Base-by-base conservation (phyloP, 306 rosid species). In the Mimosa bimucronata region DNA sequence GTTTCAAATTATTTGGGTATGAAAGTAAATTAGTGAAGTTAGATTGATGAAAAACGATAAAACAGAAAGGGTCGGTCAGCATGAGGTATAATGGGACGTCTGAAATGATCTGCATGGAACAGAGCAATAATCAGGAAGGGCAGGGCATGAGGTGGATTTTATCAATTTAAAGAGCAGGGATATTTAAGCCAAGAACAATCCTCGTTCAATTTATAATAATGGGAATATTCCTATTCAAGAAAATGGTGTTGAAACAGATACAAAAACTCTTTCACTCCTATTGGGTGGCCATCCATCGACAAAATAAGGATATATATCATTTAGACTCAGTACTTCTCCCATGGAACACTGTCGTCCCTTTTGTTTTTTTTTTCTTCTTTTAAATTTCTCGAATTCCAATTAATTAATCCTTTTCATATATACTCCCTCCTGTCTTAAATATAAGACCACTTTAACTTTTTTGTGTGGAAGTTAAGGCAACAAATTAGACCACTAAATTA, bases 281-380 rank as follows among this genome's bases (percentile, higher is more conserved):
- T 45, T 45, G 52, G 79, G 97, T 94, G 90, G 25, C 91, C 10
- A 87, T 91, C 97, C 83, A 88, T 90, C 82, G 82, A 76, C 81
- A 77, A 14, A 14, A 28, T 34, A 34, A 34, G 38, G 38, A 34
- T 34, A 34, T 34, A 34, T 1, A 34, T 6, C 38, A 34, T 34
- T 34, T 45, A 83, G 69, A 69, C 85, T 84, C 82, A 80, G 82
- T 86, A 34, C 5, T 34, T 85, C 66, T 12, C 85, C 86, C 80
- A 34, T 81, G 66, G 69, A 87, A 90, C 84, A 87, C 88, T 45
- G 50, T 45, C 91, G 66, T 85, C 77, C 46, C 6, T 46, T 87
- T 87, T 94, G 90, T 84, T 87, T 92, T 65, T 65, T 85, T 7
- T 7, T n/a, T 7, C 3, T 7, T 8, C 1, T 53, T 53, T n/a